Base-by-base conservation (phyloP, 2,329 filamentous ascomycete genomes). In the Penicillium sp. region DNA sequence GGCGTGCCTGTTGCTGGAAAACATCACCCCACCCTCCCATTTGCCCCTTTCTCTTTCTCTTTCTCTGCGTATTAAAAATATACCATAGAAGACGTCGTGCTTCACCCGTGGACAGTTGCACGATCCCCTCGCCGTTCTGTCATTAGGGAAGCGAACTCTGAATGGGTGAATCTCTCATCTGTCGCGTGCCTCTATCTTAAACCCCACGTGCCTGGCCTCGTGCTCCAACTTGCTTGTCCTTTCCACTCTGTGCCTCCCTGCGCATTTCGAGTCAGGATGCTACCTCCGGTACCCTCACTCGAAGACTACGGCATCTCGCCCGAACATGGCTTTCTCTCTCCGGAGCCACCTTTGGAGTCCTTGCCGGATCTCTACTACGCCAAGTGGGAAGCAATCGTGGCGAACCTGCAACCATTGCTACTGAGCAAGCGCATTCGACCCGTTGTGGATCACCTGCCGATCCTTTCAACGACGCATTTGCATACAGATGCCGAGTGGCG, bases 361-460 rank as follows among this genome's bases (percentile, higher is more conserved):
- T 87, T 99, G 14, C 90, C 93, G 10, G 91, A 97, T 73, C 86
- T 90, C 2, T 98, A 97, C 81, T 99, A 98, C 79, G 89, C 91
- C 76, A 92, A 92, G 73, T 99, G 95, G 95, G 95, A 99, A 79
- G 86, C 89, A 49, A 85, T 97, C 53, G 86, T 89, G 37, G 85
- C 88, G 68, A 97, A 97, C 72, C 83, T 99, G 33, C 95, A 97
- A 79, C 87, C 89, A 13, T 82, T 98, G 61, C 88, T 98, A 55
- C 84, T 97, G 59, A 96, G 89, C 78, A 92, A 90, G 75, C 88
- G 93, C 62, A 82, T 99, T 65, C 89, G 92, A 49, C 85, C 87
- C 54, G 87, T 93, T 62, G 85, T 98, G 61, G 89, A 97, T 68
- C 83, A 84, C 48, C 84, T 99, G 62, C 93, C 94, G 7, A 83